These are phyloP conservation scores for Botryotinia narcissicola DNA, from an alignment of 2,329 filamentous ascomycete species.

Conservation along the genomic window DNA sequence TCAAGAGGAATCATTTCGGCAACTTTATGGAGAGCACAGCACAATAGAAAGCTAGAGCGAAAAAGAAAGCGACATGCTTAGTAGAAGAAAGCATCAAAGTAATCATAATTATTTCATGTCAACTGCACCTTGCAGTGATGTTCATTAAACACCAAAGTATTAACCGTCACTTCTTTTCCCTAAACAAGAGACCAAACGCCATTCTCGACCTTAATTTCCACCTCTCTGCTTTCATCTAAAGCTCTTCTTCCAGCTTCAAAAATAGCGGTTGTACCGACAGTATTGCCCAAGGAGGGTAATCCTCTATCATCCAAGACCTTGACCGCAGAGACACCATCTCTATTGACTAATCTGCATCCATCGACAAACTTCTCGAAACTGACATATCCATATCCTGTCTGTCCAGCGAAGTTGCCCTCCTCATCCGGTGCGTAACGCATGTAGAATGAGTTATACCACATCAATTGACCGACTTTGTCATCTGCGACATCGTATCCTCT, in stretches of 20 bases:
- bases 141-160: background rate
- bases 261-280: constrained; percentile 87
- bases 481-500: constrained; percentile 93
- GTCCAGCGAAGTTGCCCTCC: constrained; percentile 89
- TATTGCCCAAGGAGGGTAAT: constrained; percentile 83
- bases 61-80: background rate
- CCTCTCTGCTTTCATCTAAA: constrained; percentile 76
- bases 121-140: background rate
- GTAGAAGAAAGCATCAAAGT: background rate
- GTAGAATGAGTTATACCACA: constrained; percentile 94
- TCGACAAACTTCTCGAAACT: constrained; percentile 97
- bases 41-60: background rate
- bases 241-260: constrained; percentile 81
- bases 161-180: background rate
- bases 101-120: background rate
- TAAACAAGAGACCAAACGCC: constrained; percentile 64
- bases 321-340: constrained; percentile 68
- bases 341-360: constrained; percentile 73
- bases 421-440: constrained; percentile 94
- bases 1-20: rapidly evolving
- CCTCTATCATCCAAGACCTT: constrained; percentile 77
- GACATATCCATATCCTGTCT: constrained; percentile 89
- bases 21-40: background rate
- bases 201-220: constrained; percentile 68
- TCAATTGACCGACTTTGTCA: constrained; percentile 65